Conservation (phyloP, 2,329 filamentous ascomycete genomes). For the Fusarium chuoi region DNA sequence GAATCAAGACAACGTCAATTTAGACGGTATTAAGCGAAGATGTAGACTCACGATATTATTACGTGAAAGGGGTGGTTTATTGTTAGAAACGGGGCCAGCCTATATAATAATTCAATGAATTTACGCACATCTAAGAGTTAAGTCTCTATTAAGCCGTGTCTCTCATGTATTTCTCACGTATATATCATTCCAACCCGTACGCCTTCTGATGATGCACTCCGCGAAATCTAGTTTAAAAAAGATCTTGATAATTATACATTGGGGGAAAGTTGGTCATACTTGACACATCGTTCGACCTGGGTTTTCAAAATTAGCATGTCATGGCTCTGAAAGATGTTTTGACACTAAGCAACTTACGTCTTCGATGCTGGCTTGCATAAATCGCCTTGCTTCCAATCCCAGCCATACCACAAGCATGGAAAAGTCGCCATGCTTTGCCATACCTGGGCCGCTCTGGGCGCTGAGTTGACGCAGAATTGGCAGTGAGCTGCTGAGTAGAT, state of each 20-base stretch:
- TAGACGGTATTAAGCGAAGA: constrained; percentile 8
- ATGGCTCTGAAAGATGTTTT: not conserved
- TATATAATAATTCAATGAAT: constrained; percentile 5
- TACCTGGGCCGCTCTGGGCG: constrained; percentile 76
- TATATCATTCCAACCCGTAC: constrained; percentile 6
- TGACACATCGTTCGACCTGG: constrained; percentile 87
- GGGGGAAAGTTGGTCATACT: constrained; percentile 87
- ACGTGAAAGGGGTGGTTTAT: not conserved
- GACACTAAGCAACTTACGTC: constrained; percentile 67
- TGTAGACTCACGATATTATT: not conserved
- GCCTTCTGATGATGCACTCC: constrained; percentile 27
- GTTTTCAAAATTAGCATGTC: not conserved
- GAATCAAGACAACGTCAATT: constrained; percentile 11
- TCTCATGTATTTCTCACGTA: not conserved
- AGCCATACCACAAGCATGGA: constrained; percentile 93
- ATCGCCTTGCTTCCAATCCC: constrained; percentile 86
- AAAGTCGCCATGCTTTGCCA: constrained; percentile 78
- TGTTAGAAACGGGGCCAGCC: not conserved
- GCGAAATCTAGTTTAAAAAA: constrained; percentile 3
- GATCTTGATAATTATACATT: constrained; percentile 71
- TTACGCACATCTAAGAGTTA: constrained; percentile 10
- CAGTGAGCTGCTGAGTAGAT: constrained; percentile 85
- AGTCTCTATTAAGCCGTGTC: not conserved
- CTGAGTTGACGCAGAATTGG: constrained; percentile 91
- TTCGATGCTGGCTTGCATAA: constrained; percentile 89